phyloP scores from a whole-genome alignment of 2,329 filamentous ascomycete genomes.

The Metarhizium album region DNA sequence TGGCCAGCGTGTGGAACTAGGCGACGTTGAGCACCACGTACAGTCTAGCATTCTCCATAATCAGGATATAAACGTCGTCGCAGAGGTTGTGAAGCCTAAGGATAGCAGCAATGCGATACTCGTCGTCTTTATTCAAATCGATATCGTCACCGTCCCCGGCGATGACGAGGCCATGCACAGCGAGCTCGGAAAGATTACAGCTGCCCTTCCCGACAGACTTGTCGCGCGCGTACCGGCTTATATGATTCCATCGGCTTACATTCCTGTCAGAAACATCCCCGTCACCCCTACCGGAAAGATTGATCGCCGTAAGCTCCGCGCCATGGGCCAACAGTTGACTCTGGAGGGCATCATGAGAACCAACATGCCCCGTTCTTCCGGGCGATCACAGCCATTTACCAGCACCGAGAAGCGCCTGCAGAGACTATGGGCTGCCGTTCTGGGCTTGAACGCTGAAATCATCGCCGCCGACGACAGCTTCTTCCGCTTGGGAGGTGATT shows the following conservation, averaged over 20 bases:
- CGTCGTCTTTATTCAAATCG: constrained; percentile 2
- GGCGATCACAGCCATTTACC: background rate
- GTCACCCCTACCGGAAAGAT: constrained; percentile 4
- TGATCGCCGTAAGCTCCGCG: constrained; percentile 4
- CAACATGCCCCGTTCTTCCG: background rate
- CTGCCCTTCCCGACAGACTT: background rate
- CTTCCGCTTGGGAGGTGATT: constrained; percentile 36
- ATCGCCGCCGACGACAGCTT: constrained; percentile 33
- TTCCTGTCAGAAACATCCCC: background rate
- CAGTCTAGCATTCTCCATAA: constrained; percentile 22
- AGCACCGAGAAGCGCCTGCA: background rate
- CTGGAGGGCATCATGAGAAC: background rate
- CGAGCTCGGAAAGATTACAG: background rate
- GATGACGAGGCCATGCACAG: background rate
- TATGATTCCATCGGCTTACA: constrained; percentile 4
- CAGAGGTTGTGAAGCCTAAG: background rate
- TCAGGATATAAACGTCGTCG: constrained; percentile 19
- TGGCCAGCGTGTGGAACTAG: background rate
- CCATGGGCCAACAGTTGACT: background rate
- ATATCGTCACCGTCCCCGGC: background rate
- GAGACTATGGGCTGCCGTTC: constrained; percentile 5
- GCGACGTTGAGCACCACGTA: background rate
- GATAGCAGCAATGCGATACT: constrained; percentile 1
- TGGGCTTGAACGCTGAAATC: constrained; percentile 2
- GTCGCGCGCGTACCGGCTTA: constrained; percentile 1